Percentiles rank a stretch among this genome's conserved stretches.
phyloP scores from a whole-genome alignment of 495 filamentous ascomycete species.

The Penicillium dipodomyicola region DNA sequence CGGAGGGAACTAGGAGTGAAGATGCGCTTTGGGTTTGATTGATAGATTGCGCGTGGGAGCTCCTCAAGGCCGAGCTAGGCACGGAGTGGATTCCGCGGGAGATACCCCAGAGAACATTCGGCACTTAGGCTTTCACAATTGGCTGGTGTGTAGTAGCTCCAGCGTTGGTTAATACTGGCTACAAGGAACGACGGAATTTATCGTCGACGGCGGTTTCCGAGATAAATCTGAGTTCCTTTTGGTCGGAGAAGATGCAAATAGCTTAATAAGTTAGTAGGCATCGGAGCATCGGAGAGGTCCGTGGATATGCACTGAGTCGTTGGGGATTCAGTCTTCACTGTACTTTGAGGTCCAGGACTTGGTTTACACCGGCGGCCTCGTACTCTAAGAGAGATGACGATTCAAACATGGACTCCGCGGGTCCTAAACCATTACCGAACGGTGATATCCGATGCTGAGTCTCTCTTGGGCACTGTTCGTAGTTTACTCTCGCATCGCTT shows the following conservation, averaged over 20 bases:
- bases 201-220: background rate
- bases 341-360: slow-evolving; percentile 15
- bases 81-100: background rate
- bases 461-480: background rate
- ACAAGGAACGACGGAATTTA: too few species aligned
- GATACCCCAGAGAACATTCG: background rate
- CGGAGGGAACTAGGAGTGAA: background rate
- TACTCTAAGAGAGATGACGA: background rate
- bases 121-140: background rate
- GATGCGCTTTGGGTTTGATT: background rate
- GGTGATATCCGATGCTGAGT: background rate
- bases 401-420: background rate
- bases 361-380: slow-evolving; percentile 1
- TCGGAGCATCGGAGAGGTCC: slow-evolving; percentile 18
- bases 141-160: background rate
- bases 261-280: background rate
- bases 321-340: slow-evolving; percentile 8
- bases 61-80: background rate
- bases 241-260: background rate
- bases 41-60: background rate
- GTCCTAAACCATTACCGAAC: background rate
- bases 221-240: background rate
- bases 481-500: background rate
- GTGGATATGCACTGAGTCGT: background rate
- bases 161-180: too few species aligned